Base-by-base conservation (phyloP, 2,329 filamentous ascomycete genomes). In the Botryotinia narcissicola region DNA sequence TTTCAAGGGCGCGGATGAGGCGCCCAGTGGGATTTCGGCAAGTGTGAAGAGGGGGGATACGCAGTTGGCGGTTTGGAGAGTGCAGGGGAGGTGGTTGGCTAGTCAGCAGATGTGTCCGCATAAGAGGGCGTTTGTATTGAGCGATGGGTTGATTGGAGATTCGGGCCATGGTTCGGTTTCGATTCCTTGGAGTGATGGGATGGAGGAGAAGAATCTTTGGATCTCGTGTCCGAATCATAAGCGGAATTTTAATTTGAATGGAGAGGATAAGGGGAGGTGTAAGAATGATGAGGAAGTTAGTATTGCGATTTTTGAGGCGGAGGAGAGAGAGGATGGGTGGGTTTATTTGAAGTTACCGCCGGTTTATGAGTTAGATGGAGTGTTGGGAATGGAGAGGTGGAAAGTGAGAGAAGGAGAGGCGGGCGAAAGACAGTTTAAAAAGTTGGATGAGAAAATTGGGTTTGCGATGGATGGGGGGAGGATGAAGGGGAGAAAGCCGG, bases 91-190 rank as follows among this genome's bases (percentile, higher is more conserved):
- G 71, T 97, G 91, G 85, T 95, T 95, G 82, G 92, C 93, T 74
- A 92, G 92, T 22, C 94, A 97, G 84, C 93, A 97, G 81, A 97
- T 97, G 94, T 97, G 94, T 81, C 94, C 94, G 16, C 94, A 97
- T 84, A 96, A 95, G 83, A 91, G 94, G 18, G 91, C 94, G 1
- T 97, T 97, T 79, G 91, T 95, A n/a, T 88, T 97, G 40, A 92
- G 92, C 0, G 95, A 97, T 80, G 93, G 94, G 1, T 84, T 97
- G 14, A 87, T 97, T 64, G 94, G 95, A 59, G 79, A 83, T 74
- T 81, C 59, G 37, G 35, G 59, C 1, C 35, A 35, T 25, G 22
- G 10, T 3, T 37, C 59, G 9, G 22, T 22, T 35, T 10, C 54
- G 0, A 22, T 59, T 35, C 14, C 59, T 37, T 35, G 25, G 25